Evolutionary conservation across 805 yeast species (phyloP), one percentile per base, ranked within the genome.

Genomic region (Sugiyamaella valdiviana): DNA sequence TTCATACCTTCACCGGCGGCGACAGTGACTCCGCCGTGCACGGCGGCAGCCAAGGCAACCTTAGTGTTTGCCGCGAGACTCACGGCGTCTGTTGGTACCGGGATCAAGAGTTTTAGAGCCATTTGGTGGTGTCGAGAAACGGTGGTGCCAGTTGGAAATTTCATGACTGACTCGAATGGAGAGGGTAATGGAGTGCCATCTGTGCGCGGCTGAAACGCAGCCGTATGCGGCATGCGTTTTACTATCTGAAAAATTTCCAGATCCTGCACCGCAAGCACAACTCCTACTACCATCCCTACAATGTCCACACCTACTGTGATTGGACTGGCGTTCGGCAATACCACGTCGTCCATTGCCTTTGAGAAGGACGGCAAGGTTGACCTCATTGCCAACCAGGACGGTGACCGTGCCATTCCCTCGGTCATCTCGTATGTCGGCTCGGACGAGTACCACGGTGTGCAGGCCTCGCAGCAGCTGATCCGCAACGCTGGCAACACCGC

Each of bases 331-430:
- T 91, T 93, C 68, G 99, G 99, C 68, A 93, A 93, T 79, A 84
- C 95, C 43, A 80, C 95, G 52, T 85, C 97, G 44, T 86, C 97
- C 51, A 89, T 93, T 66, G 97, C 98, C 44, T 86, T 82, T 62
- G 85, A 90, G 57, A 63, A 59, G 48, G 97, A 91, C 63, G 97
- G 96, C 54, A 85, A 84, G 67, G 93, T 88, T 55, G 97, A 93
- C 65, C 95, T 93, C 57, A 91, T 93, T 67, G 99, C 99, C 58
- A 91, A 93, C 80, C 96, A 95, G 58, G 99, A 93, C 65, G 99
- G 99, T 69, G 98, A 93, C 72, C 87, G 98, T 74, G 78, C 91
- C 52, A 93, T 93, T 65, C 95, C 98, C 53, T 85, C 98, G 23
- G 85, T 85, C 51, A 76, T 93, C 53, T 81, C 97, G 16, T 93